These are phyloP conservation scores for Papiliotrema fonsecae DNA, from an alignment of 1,284 basidiomycete genomes.

Conservation along the genomic window DNA sequence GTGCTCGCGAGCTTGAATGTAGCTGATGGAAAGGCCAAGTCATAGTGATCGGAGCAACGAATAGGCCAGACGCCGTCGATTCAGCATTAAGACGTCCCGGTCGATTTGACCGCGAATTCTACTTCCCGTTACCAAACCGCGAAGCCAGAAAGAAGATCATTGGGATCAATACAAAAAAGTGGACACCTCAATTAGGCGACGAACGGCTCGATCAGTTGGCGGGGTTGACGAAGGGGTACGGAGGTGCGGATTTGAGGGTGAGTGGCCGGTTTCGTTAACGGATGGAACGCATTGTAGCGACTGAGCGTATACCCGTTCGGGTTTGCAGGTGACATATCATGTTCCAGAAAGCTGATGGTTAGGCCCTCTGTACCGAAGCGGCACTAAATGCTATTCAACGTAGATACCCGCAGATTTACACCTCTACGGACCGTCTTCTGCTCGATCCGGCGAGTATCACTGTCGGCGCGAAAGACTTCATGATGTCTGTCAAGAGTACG, in stretches of 20 bases:
- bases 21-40: too few relatives aligned
- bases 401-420: slow-evolving; percentile 96
- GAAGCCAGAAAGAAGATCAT: slow-evolving; percentile 86
- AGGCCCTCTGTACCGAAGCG: slow-evolving; percentile 94
- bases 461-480: slow-evolving; percentile 88
- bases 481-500: slow-evolving; percentile 93
- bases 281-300: too few relatives aligned
- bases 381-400: slow-evolving; percentile 95
- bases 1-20: background rate
- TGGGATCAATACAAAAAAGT: slow-evolving; percentile 83
- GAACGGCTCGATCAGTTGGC: slow-evolving; percentile 68
- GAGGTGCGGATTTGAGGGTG: slow-evolving; percentile 91
- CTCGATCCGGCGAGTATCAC: slow-evolving; percentile 82
- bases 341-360: background rate
- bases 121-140: slow-evolving; percentile 84
- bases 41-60: slow-evolving; percentile 97
- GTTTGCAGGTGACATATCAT: too few relatives aligned
- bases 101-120: slow-evolving; percentile 96
- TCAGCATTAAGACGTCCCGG: slow-evolving; percentile 91
- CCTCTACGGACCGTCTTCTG: slow-evolving; percentile 77
- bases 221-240: slow-evolving; percentile 93
- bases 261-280: slow-evolving; percentile 39
- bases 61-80: slow-evolving; percentile 94
- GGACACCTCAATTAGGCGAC: slow-evolving; percentile 75
- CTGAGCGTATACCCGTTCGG: slow-evolving; percentile 19